phyloP scores from a whole-genome alignment of 192 early-diverging fungal genomes.

The Podila clonocystis region DNA sequence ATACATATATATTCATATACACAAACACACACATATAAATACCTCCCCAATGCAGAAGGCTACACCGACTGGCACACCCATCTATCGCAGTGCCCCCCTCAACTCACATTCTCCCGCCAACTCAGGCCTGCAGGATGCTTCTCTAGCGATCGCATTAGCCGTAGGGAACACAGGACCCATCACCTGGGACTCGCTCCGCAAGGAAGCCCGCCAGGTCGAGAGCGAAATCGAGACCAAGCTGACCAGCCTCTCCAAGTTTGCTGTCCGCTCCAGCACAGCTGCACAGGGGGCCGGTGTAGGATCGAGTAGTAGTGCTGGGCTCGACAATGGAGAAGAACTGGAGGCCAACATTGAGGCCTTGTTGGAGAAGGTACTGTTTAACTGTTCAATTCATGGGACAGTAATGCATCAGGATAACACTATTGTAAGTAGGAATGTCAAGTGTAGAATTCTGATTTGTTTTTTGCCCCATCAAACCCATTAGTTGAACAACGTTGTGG shows the following conservation, averaged over 20 bases:
- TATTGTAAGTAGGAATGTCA: neutral
- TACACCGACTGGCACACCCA: slow-evolving; percentile 36
- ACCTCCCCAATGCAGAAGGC: slow-evolving; percentile 28
- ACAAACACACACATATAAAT: neutral
- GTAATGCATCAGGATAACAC: neutral
- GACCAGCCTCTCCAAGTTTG: slow-evolving; percentile 60
- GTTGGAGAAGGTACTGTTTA: slow-evolving; percentile 63
- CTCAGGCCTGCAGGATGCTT: slow-evolving; percentile 25
- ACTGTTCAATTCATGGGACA: neutral
- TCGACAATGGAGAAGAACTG: slow-evolving; percentile 38
- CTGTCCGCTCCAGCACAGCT: slow-evolving; percentile 29
- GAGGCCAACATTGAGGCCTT: slow-evolving; percentile 71
- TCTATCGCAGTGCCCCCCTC: slow-evolving; percentile 41
- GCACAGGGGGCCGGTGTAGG: slow-evolving; percentile 21
- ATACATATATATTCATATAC: neutral
- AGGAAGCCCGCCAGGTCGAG: slow-evolving; percentile 76
- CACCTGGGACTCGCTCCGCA: slow-evolving; percentile 75
- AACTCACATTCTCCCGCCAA: slow-evolving; percentile 24
- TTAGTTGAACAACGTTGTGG: slow-evolving; percentile 67
- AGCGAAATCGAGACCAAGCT: slow-evolving; percentile 78
- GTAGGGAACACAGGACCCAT: slow-evolving; percentile 13
- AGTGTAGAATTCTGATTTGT: neutral
- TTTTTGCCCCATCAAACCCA: neutral
- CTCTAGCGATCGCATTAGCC: slow-evolving; percentile 35
- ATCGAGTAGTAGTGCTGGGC: slow-evolving; percentile 13